Evolutionary conservation across 768 basidiomycete genomes (phyloP), one percentile per base, ranked within the genome.

Genomic region (Trametes cingulata): DNA sequence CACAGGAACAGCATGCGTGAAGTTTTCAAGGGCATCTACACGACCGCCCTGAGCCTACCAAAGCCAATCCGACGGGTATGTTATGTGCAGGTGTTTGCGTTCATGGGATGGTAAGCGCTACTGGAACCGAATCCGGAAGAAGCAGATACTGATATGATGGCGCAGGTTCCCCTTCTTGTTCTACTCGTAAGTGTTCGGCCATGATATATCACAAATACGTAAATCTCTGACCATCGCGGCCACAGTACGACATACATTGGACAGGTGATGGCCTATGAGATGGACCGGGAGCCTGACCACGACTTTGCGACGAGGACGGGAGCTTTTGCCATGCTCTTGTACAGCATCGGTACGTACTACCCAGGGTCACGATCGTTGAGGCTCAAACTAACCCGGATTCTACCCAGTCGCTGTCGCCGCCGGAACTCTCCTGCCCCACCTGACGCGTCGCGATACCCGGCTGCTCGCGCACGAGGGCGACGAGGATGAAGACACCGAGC

Each of bases 161-260:
- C 46, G 13, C 43, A 90, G 90, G 93, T 98, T 98, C 69, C 95
- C 95, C 1, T 98, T 95, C 78, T 78, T 97, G 40, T 97, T 98
- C 74, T 95, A 93, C 67, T 84, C 91, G 90, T 90, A 72, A 57
- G 85, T 73, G 40, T 33, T 37, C 58, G 19, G 56, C 8, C 10
- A 25, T 37, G 15, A 19, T 13, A 20, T 46, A 33, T 51, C 22
- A 33, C 14, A 25, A 35, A 51, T 47, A 45, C 49, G 40, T 60
- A 46, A 46, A 6, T 54, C 14, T 9, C 61, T 67, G 20, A 51
- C 14, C 5, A 61, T 49, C 40, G 10, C 2, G 39, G 36, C 8
- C 45, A 20, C 58, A 93, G 91, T 15, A 98, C 95, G 9, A 95
- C 95, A 1, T 98, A 95, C 70, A 82, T 98, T 55, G 93, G 93